Conservation (phyloP, 2,329 filamentous ascomycete genomes). For the Trichoderma aggressivum region DNA sequence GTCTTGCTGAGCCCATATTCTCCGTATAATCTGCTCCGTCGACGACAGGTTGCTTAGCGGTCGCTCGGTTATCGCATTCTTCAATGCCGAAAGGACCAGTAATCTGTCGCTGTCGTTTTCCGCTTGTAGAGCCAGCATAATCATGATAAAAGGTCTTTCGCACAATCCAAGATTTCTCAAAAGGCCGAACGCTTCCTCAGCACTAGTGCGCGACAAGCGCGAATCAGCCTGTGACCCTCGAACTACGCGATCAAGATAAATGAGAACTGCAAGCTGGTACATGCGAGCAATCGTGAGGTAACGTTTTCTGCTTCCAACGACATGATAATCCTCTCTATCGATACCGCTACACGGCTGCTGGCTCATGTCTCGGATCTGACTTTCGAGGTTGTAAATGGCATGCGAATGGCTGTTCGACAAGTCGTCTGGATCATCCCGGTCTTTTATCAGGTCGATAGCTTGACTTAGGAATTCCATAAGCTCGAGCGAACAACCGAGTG, state of each 20-base stretch:
- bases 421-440: not conserved
- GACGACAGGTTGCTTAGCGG: constrained; percentile 9
- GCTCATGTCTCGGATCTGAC: not conserved
- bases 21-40: constrained; percentile 13
- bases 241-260: constrained; percentile 16
- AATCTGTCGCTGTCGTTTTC: constrained; percentile 1
- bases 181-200: not conserved
- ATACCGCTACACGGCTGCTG: constrained; percentile 11
- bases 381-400: constrained; percentile 8
- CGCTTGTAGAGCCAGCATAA: constrained; percentile 9
- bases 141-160: constrained; percentile 12
- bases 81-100: not conserved
- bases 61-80: constrained; percentile 2
- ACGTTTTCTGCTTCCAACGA: constrained; percentile 3
- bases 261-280: constrained; percentile 16
- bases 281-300: constrained; percentile 11
- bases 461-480: constrained; percentile 8
- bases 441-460: constrained; percentile 1
- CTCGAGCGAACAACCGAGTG: constrained; percentile 14
- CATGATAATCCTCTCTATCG: constrained; percentile 15
- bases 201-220: constrained; percentile 1
- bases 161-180: constrained; percentile 5
- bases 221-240: constrained; percentile 6
- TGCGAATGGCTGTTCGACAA: not conserved
- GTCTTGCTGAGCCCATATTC: constrained; percentile 16